phyloP scores from a whole-genome alignment of 768 basidiomycete species.

The Pleurotus giganteus region DNA sequence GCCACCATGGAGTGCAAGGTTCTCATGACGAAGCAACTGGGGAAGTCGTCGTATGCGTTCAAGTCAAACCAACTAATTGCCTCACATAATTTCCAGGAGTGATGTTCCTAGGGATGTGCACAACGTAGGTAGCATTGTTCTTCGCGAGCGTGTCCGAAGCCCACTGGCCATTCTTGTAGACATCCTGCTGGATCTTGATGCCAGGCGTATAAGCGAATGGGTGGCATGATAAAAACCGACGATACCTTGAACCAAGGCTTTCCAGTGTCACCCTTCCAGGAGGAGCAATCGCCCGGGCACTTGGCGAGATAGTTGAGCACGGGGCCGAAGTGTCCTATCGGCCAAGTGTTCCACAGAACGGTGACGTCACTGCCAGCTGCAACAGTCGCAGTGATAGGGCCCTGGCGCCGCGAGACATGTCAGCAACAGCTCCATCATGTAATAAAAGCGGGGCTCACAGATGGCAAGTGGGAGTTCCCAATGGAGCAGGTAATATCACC shows the following conservation, averaged over 20 bases:
- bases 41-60: neutral
- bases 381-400: constrained; percentile 32
- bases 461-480: constrained; percentile 33
- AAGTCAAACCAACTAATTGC: neutral
- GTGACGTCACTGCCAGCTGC: constrained; percentile 33
- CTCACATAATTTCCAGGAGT: constrained; percentile 33
- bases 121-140: constrained; percentile 30
- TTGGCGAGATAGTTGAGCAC: constrained; percentile 39
- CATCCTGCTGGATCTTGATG: constrained; percentile 33
- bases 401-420: constrained; percentile 18
- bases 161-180: constrained; percentile 33
- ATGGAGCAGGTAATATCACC: constrained; percentile 36
- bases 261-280: constrained; percentile 33
- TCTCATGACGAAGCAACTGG: constrained; percentile 37
- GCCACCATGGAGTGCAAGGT: constrained; percentile 35
- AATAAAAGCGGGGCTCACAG: constrained; percentile 19
- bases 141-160: constrained; percentile 35
- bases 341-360: constrained; percentile 39
- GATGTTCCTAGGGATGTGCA: constrained; percentile 37
- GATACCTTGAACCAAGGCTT: constrained; percentile 40
- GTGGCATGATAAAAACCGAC: too few species aligned
- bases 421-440: neutral
- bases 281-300: constrained; percentile 33
- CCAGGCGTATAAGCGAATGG: neutral
- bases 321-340: constrained; percentile 36